Evolutionary conservation across 2,329 filamentous ascomycete genomes (phyloP).

Genomic region (Calonectria naviculata): DNA sequence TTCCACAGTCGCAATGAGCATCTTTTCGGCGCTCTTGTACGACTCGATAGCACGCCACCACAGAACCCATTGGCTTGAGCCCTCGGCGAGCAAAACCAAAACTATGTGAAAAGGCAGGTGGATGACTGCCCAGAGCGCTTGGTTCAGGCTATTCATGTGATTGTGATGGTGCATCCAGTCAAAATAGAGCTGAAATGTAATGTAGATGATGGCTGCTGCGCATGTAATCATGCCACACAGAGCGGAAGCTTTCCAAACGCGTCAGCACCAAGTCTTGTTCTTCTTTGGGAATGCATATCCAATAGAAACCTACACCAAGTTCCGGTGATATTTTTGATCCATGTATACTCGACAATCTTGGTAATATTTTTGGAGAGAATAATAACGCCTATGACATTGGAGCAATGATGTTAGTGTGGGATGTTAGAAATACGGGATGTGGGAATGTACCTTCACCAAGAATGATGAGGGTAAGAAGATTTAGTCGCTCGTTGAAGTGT

Average conservation of each 20-base stretch:
- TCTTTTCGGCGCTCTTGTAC: neutral
- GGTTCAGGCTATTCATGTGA: constrained; percentile 4
- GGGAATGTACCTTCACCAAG: constrained; percentile 7
- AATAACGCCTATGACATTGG: neutral
- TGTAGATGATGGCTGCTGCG: constrained; percentile 13
- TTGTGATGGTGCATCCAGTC: constrained; percentile 25
- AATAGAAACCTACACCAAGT: constrained; percentile 2
- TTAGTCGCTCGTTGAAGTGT: constrained; percentile 18
- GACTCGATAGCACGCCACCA: constrained; percentile 19
- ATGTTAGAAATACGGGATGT: neutral
- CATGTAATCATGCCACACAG: constrained; percentile 15
- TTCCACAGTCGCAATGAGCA: neutral
- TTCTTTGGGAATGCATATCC: too few relatives aligned
- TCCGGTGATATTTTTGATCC: neutral
- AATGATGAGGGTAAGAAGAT: constrained; percentile 17
- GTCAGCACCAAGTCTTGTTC: neutral
- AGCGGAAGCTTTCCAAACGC: neutral
- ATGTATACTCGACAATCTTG: constrained; percentile 20
- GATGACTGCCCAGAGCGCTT: constrained; percentile 12
- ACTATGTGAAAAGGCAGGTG: constrained; percentile 18
- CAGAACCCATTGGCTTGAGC: constrained; percentile 16
- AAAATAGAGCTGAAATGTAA: constrained; percentile 22
- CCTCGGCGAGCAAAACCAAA: constrained; percentile 11
- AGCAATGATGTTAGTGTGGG: neutral
- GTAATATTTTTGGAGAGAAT: constrained; percentile 21